Conservation (phyloP, 805 yeast species). For the Hanseniaspora valbyensis region DNA sequence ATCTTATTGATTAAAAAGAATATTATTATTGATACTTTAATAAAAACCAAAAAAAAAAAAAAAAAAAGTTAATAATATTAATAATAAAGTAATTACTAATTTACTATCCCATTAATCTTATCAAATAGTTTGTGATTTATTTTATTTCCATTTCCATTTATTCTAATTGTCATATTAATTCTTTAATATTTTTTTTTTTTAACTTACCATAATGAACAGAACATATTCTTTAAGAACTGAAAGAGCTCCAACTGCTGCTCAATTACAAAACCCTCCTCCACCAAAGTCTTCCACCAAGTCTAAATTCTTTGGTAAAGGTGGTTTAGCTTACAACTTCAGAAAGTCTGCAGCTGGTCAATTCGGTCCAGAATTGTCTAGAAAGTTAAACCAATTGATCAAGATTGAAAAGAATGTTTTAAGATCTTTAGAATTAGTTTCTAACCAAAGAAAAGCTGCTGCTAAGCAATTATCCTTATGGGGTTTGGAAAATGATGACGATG, state of each 20-base stretch:
- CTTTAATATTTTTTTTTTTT: no score
- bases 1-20: no score
- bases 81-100: no score
- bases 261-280: conserved; percentile 72
- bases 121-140: no score
- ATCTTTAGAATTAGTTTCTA: conserved; percentile 63
- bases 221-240: conserved; percentile 70
- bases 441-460: conserved; percentile 72
- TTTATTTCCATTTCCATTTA: no score
- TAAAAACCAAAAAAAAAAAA: no score
- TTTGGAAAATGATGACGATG: conserved; percentile 66
- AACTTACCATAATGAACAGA: conserved; percentile 69
- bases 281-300: conserved; percentile 83
- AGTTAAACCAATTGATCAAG: conserved; percentile 62
- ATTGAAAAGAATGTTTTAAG: conserved; percentile 74
- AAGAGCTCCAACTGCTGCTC: conserved; percentile 96
- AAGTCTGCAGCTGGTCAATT: conserved; percentile 65
- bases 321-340: conserved; percentile 44
- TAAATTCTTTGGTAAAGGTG: conserved; percentile 81
- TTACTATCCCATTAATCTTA: no score
- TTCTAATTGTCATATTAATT: no score
- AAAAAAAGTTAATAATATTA: no score
- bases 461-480: conserved; percentile 80
- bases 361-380: conserved; percentile 71
- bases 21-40: no score